Evolutionary conservation across 2,329 filamentous ascomycete species (phyloP), one percentile per base, ranked within the genome.

Genomic region (Neofusicoccum ribis): DNA sequence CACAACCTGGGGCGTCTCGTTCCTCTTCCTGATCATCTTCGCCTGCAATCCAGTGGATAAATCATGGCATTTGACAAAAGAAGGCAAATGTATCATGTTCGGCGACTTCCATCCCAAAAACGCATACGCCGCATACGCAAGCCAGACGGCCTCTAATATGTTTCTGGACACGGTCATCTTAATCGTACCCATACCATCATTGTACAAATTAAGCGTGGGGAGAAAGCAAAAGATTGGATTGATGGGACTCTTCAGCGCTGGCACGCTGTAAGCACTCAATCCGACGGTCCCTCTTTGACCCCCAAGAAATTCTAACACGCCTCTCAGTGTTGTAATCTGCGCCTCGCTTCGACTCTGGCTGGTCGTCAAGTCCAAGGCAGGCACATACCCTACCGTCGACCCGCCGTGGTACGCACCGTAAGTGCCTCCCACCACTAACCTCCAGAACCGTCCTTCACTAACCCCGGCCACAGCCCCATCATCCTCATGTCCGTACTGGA

Each of bases 51-150:
- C 76, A 0, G 70, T 76, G 7, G 64, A 66, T 1, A 76, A 75
- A 54, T 72, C 73, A 41, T 78, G 76, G 76, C 67, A 74, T 5
- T 44, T 65, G 2, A 47, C 12, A 0, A 34, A 72, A 1, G 3
- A 60, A 2, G 75, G 76, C 0, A 73, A 67, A 39, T 78, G 76
- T 36, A 67, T 78, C 7, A 73, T 70, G 7, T 78, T 75, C 72
- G 76, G 76, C n/a, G 71, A 69, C 47, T 77, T 77, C 39, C 61
- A 72, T 2, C 69, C 73, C 1, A 43, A 68, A 1, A 47, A 67
- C 8, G 72, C 77, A 52, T 77, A 75, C 37, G 61, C 65, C 1
- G 73, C 69, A 64, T 78, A 71, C 51, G 68, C 71, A 2, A 69
- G 70, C 3, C 76, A 78, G 59, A 66, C 70, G 15, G 66, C 72